Percentiles rank a stretch among this genome's conserved stretches.
Conservation (phyloP, 495 filamentous ascomycete genomes). For the Schizothecium vesticola region DNA sequence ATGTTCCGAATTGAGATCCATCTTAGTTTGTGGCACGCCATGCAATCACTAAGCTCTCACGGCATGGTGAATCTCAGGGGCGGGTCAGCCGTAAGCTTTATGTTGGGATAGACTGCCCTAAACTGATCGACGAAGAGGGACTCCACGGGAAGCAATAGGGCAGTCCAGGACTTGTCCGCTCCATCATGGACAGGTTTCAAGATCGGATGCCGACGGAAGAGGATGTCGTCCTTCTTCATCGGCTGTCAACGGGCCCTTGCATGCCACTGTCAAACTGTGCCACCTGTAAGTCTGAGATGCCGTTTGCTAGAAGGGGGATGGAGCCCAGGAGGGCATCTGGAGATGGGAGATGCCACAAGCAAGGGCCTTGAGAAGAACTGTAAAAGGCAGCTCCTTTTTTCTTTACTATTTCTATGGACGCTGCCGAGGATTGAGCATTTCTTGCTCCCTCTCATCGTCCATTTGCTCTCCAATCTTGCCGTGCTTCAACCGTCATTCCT, state of each 20-base stretch:
- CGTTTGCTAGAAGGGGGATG: neutral
- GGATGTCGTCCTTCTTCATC: neutral
- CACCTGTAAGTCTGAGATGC: neutral
- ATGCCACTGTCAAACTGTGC: neutral
- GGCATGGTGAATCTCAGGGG: neutral
- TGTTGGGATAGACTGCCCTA: neutral
- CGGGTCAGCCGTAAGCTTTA: neutral
- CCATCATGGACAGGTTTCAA: neutral
- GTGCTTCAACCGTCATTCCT: neutral
- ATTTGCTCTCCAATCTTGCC: too few species aligned
- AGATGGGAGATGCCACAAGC: neutral
- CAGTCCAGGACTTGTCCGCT: neutral
- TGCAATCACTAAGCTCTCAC: neutral
- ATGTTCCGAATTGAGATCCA: neutral
- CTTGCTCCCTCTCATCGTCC: neutral
- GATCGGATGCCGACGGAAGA: neutral
- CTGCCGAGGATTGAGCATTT: neutral
- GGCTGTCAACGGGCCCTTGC: slow-evolving; percentile 11
- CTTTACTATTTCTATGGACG: neutral
- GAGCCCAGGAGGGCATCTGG: neutral
- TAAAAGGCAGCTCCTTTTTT: neutral
- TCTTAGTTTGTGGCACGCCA: neutral
- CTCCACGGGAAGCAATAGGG: neutral
- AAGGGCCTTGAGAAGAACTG: neutral
- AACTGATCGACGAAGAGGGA: neutral